Evolutionary conservation across 768 basidiomycete genomes (phyloP), one percentile per base, ranked within the genome.

Genomic region (Paxillus involutus): DNA sequence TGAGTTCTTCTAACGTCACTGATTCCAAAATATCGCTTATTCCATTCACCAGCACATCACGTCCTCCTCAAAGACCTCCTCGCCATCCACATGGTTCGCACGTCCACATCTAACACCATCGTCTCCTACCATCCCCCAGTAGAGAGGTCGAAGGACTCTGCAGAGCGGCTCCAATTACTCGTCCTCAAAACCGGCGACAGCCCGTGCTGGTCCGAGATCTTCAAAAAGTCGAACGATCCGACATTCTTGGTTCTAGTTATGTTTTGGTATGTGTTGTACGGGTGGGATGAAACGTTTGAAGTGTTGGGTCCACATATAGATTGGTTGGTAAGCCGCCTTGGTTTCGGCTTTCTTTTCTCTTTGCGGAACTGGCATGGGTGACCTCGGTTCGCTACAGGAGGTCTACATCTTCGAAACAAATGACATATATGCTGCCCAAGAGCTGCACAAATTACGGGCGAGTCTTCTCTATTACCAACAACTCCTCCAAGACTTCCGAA

Each of bases 251-350:
- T 83, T 24, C 56, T 82, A 9, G 70, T 74, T 37, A 62, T 78
- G 10, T 60, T 82, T 19, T 82, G 80, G 81, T 78, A 80, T 56
- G 76, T 77, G 3, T 60, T 80, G 6, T 82, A 82, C 60, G 74
- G 78, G 2, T 82, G 81, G 80, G 82, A 82, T 48, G 80, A 83
- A 63, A 69, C 77, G 1, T 65, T 80, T 29, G 80, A 81, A 58
- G 62, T 67, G 16, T 55, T 81, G 36, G 79, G 79, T 56, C 52
- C 58, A 13, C 78, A 82, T 57, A 76, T 81, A 16, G 32, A 35
- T 16, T 17, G 32, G 39, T 17, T 54, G 24, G 47, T 55, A 6
- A 35, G 35, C 14, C 35, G 29, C 32, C 21, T 40, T 40, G 9
- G n/a, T 7, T 19, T 8, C 37, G 6, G 11, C 37, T n/a, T 39